Evolutionary conservation across 2,329 filamentous ascomycete species (phyloP).

Genomic region (Pseudogymnoascus sp.): DNA sequence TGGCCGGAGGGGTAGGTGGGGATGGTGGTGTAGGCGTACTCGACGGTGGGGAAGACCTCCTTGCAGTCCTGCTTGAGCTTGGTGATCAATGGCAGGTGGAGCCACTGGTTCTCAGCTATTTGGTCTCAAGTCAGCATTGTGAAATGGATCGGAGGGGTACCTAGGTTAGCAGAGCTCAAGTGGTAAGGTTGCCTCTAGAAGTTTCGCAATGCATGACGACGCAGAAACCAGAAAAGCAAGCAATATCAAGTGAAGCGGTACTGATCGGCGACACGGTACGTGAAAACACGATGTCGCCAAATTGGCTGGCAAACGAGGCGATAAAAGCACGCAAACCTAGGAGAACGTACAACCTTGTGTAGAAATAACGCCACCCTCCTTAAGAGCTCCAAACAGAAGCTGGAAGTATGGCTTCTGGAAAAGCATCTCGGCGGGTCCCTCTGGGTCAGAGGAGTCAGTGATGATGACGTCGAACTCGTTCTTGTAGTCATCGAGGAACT

Average conservation of each 20-base stretch:
- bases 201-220: background rate
- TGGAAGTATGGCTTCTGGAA: conserved; percentile 99
- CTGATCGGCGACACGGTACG: background rate
- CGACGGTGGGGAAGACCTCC: conserved; percentile 92
- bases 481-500: conserved; percentile 95
- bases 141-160: background rate
- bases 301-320: background rate
- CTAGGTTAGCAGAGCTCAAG: conserved; percentile 7
- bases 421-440: conserved; percentile 88
- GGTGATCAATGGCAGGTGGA: conserved; percentile 87
- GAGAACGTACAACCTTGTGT: conserved; percentile 99
- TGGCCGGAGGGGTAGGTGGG: conserved; percentile 98
- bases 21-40: conserved; percentile 99
- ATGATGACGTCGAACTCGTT: conserved; percentile 99
- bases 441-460: conserved; percentile 95
- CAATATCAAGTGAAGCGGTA: conserved; percentile 1
- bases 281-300: background rate
- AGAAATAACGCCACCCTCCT: conserved; percentile 94
- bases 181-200: conserved; percentile 4
- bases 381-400: conserved; percentile 80
- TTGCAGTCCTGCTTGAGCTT: conserved; percentile 95
- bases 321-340: conserved; percentile 35
- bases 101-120: conserved; percentile 97
- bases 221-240: background rate
- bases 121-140: background rate